phyloP scores from a whole-genome alignment of 169 alveolate genomes.

The Eimeria maxima region DNA sequence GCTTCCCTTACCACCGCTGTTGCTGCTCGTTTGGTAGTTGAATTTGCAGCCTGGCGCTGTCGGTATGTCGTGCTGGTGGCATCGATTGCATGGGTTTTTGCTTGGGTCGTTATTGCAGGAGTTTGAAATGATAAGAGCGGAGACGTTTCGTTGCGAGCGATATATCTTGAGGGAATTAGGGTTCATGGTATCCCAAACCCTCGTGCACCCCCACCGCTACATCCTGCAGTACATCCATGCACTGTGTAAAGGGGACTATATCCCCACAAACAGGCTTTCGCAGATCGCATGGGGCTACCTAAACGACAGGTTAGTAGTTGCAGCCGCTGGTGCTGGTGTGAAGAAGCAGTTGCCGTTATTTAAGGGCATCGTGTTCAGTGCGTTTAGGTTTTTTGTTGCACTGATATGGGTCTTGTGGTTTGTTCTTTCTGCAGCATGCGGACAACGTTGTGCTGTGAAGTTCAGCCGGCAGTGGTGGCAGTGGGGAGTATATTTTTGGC shows the following conservation, averaged over 20 bases:
- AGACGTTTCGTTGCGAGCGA: constrained; percentile 92
- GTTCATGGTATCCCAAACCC: constrained; percentile 89
- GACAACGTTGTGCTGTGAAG: constrained; percentile 89
- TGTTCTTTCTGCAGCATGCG: constrained; percentile 86
- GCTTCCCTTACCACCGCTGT: background rate
- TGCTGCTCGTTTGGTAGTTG: background rate
- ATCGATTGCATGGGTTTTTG: background rate
- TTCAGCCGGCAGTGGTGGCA: constrained; percentile 89
- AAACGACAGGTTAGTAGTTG: constrained; percentile 91
- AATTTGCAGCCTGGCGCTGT: background rate
- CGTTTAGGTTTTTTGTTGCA: background rate
- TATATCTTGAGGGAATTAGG: constrained; percentile 94
- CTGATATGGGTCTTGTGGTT: background rate
- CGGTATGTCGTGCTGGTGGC: background rate
- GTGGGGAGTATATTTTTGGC: constrained; percentile 89
- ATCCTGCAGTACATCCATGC: constrained; percentile 92
- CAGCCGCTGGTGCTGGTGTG: constrained; percentile 30
- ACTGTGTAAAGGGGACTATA: constrained; percentile 90
- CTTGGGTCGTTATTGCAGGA: constrained; percentile 38
- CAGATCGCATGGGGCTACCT: constrained; percentile 95
- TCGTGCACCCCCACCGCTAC: constrained; percentile 91
- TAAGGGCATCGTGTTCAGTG: background rate
- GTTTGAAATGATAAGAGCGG: constrained; percentile 85
- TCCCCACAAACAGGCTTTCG: constrained; percentile 89
- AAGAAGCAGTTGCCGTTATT: background rate